Base-by-base conservation (phyloP, 805 yeast genomes). In the Schwanniomyces sp. region DNA sequence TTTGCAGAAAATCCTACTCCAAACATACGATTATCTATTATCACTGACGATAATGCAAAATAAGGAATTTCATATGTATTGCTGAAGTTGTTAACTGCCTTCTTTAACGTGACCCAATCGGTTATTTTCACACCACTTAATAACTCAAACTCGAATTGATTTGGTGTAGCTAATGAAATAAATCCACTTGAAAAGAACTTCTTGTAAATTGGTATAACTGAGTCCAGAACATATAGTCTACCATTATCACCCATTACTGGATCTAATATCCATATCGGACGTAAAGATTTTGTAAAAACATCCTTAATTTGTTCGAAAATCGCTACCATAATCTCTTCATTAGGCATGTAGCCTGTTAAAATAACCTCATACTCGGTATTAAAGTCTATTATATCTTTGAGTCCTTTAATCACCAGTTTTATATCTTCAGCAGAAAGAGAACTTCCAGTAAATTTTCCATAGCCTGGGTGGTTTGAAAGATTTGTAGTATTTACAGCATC, bases 221-320 rank as follows among this genome's bases (percentile, higher is more conserved):
- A 76, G 45, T 75, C 77, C 48, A 76, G 76, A 1, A 92, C 96
- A 62, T 92, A 92, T 3, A 91, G 65, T 48, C 72, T 76, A 0
- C 96, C 97, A 56, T 89, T 85, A 61, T 92, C 98, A 10, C 98
- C 98, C 62, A 92, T 68, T 0, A 92, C 94, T 1, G 98, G 98
- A 63, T 92, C 98, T 43, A 92, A 62, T 4, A 91, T 75, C 84
- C 92, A 82, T 14, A 79, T 65, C 0, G 79, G 69, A 1, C 29
- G 26, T 27, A 34, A 43, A 14, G 18, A 26, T 1, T 34, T 55
- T 34, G 42, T 59, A 52, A 44, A 56, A 59, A 40, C 44, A 43
- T 38, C 54, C 59, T 41, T 67, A 2, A 82, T 61, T 40, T 62
- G 55, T 11, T 72, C 60, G 34, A 75, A 75, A 0, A 88, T 75